Evolutionary conservation across 176 grass and related monocot species (phyloP).

Genomic region (Puya raimondii): DNA sequence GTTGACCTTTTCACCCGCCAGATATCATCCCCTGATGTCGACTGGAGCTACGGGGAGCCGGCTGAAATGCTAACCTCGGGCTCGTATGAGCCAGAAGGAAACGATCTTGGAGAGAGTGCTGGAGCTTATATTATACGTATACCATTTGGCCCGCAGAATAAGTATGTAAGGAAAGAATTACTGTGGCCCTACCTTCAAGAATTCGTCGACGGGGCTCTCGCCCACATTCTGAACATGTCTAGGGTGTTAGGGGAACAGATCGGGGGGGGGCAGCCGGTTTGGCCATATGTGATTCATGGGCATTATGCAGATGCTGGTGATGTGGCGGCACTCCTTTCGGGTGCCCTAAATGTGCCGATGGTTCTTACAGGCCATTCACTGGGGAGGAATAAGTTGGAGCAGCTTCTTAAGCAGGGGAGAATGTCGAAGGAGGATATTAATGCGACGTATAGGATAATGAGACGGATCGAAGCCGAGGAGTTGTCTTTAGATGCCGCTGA

Average conservation of each 20-base stretch:
- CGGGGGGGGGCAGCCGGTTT: constrained; percentile 55
- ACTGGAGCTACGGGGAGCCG: constrained; percentile 97
- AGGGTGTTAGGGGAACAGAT: constrained; percentile 74
- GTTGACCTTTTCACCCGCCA: constrained; percentile 96
- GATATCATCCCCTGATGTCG: constrained; percentile 78
- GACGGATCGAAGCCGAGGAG: constrained; percentile 91
- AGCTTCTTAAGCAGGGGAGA: constrained; percentile 80
- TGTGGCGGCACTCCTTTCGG: constrained; percentile 73
- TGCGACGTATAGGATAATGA: constrained; percentile 89
- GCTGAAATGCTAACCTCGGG: constrained; percentile 77
- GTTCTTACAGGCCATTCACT: constrained; percentile 95
- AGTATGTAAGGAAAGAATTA: constrained; percentile 72
- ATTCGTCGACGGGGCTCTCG: constrained; percentile 76
- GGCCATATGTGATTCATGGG: constrained; percentile 91
- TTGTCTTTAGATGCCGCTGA: constrained; percentile 74
- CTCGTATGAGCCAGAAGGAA: constrained; percentile 44
- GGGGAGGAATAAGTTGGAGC: constrained; percentile 93
- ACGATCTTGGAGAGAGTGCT: constrained; percentile 49
- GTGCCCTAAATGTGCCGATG: constrained; percentile 89
- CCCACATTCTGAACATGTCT: constrained; percentile 94
- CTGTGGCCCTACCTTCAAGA: constrained; percentile 92
- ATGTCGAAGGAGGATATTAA: constrained; percentile 78
- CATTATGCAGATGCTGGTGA: constrained; percentile 98
- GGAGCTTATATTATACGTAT: constrained; percentile 91
- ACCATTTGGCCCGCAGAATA: constrained; percentile 57